Evolutionary conservation across 192 early-diverging fungal genomes (phyloP).

Genomic region (Phlyctochytrium arcticum): DNA sequence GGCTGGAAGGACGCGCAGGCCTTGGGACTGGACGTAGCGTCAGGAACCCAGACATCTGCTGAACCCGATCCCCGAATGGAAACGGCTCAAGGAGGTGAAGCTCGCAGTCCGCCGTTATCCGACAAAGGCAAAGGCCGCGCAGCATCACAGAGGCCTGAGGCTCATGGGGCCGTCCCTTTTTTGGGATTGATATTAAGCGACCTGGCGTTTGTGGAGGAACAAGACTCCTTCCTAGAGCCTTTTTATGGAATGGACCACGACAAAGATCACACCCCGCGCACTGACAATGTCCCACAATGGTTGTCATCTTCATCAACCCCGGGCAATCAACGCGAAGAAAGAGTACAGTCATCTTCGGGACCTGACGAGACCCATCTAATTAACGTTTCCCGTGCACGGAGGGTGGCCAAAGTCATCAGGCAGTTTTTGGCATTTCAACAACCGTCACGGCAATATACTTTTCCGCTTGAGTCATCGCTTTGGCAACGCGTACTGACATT

Average conservation of each 20-base stretch:
- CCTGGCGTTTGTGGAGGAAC: constrained; percentile 12
- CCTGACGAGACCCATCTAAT: background rate
- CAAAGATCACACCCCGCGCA: background rate
- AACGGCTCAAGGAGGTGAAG: no score
- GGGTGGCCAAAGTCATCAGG: constrained; percentile 6
- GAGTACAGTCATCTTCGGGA: no score
- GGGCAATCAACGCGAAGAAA: background rate
- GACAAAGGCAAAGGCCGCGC: background rate
- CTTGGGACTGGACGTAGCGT: background rate
- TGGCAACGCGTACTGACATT: no score
- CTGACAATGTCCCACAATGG: background rate
- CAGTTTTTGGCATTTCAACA: constrained; percentile 15
- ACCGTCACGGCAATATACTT: constrained; percentile 7
- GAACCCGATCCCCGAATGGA: background rate
- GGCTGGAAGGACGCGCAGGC: background rate
- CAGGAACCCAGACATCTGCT: background rate
- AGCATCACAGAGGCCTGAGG: no score
- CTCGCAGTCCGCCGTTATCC: background rate
- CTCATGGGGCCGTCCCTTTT: constrained; percentile 15
- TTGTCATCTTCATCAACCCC: background rate
- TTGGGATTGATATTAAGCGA: constrained; percentile 17
- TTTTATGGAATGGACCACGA: background rate
- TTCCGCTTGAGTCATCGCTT: no score
- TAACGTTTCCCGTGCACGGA: constrained; percentile 2
- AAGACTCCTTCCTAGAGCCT: constrained; percentile 20